These are phyloP conservation scores for Globisporangium acanthophoron DNA, from an alignment of 352 stramenopile genomes.

Conservation along the genomic window DNA sequence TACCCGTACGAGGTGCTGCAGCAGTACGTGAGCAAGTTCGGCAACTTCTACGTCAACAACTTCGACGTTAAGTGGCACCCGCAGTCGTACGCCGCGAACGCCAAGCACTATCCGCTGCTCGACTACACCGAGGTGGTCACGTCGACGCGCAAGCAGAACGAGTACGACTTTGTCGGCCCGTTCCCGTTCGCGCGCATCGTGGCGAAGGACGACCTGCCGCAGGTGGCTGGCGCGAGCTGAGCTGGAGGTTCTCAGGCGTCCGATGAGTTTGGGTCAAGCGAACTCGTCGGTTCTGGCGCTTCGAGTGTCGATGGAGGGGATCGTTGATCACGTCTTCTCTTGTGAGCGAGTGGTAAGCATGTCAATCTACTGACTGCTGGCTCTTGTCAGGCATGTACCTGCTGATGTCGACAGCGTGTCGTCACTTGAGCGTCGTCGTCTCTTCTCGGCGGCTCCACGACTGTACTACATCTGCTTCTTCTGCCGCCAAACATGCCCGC, in stretches of 20 bases:
- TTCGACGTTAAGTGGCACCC: conserved; percentile 62
- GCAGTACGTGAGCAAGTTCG: conserved; percentile 48
- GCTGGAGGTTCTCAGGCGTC: background rate
- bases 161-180: conserved; percentile 57
- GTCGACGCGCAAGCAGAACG: conserved; percentile 61
- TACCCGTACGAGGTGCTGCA: conserved; percentile 66
- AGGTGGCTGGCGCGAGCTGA: background rate
- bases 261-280: too few species aligned
- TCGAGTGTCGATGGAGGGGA: too few species aligned
- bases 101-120: conserved; percentile 32
- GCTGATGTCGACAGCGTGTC: too few species aligned
- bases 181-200: conserved; percentile 67
- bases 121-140: conserved; percentile 57
- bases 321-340: too few species aligned
- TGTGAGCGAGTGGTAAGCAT: too few species aligned
- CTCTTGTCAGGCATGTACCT: too few species aligned
- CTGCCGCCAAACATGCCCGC: too few species aligned
- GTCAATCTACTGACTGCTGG: too few species aligned
- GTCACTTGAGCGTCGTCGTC: too few species aligned
- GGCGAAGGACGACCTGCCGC: conserved; percentile 20
- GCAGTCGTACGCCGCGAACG: conserved; percentile 63
- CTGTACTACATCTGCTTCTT: too few species aligned
- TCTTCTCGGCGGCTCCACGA: too few species aligned
- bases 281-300: too few species aligned
- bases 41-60: conserved; percentile 69